Percentiles rank a stretch among this genome's conserved stretches.
Evolutionary conservation across 257 asterid species (phyloP).

Genomic region (Asclepias syriaca): DNA sequence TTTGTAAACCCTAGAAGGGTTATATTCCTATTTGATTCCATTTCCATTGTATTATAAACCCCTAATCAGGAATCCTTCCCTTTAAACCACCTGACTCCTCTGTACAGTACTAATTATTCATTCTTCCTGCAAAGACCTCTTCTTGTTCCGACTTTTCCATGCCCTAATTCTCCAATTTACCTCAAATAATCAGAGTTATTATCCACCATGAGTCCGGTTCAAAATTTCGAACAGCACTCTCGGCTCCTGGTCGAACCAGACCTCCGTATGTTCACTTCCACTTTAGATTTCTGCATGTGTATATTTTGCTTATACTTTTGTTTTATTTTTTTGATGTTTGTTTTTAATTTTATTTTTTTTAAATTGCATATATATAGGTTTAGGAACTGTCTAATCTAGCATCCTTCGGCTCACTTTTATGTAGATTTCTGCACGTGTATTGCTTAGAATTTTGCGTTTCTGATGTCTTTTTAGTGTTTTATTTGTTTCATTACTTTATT

Average conservation of each 20-base stretch:
- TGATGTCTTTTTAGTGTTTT: neutral
- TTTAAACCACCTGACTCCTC: constrained; percentile 3
- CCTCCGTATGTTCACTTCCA: constrained; percentile 42
- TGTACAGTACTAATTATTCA: neutral
- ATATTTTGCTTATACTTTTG: neutral
- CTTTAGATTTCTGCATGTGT: neutral
- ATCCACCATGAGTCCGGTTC: constrained; percentile 75
- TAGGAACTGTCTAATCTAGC: constrained; percentile 40
- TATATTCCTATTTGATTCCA: neutral
- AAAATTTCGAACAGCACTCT: constrained; percentile 93
- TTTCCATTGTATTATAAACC: neutral
- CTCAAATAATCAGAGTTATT: neutral
- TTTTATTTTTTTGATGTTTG: neutral
- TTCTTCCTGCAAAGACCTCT: neutral
- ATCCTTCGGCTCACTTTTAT: constrained; percentile 39
- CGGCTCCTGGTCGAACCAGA: constrained; percentile 72
- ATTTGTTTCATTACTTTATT: neutral
- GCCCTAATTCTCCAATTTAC: neutral
- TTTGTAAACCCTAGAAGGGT: neutral
- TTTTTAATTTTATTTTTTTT: neutral
- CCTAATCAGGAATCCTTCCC: neutral
- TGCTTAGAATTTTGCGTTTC: neutral
- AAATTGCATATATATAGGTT: too few relatives aligned
- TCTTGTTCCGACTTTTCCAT: neutral
- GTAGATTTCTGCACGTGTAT: neutral